Evolutionary conservation across 2,329 filamentous ascomycete species (phyloP).

Genomic region (Teratosphaeria viscida): DNA sequence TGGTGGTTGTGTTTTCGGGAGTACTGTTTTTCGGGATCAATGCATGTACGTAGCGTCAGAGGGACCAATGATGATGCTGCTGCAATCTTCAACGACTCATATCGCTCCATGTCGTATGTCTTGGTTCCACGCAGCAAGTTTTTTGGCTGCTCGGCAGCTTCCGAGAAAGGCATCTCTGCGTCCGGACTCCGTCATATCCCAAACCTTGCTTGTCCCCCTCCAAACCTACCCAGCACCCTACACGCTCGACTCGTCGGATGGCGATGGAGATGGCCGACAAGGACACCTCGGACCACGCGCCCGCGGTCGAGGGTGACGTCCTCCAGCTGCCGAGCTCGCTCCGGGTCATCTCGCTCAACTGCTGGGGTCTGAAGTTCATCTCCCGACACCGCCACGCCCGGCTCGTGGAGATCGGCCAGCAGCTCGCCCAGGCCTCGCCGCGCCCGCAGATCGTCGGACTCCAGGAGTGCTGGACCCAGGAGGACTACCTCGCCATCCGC

Average conservation of each 20-base stretch:
- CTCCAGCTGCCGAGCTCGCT: conserved; percentile 29
- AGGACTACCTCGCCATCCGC: conserved; percentile 72
- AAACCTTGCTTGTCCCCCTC: neutral
- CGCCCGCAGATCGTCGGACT: conserved; percentile 78
- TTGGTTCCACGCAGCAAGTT: neutral
- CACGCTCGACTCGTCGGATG: neutral
- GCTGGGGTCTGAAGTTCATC: conserved; percentile 89
- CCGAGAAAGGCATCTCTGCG: neutral
- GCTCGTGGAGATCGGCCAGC: conserved; percentile 71
- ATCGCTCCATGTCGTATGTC: neutral
- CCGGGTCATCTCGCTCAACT: conserved; percentile 81
- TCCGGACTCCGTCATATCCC: neutral
- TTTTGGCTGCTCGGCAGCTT: neutral
- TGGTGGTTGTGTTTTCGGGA: neutral
- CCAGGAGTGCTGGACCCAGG: conserved; percentile 87
- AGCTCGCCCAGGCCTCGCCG: conserved; percentile 58
- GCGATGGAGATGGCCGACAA: neutral
- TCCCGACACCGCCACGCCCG: conserved; percentile 68
- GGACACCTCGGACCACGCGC: neutral
- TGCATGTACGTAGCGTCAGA: neutral
- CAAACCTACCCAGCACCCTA: neutral
- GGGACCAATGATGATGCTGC: neutral
- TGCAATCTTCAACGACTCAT: neutral
- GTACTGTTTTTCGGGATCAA: neutral
- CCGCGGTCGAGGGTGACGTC: neutral